These are phyloP conservation scores for Aspergillus indologenus DNA, from an alignment of 495 filamentous ascomycete genomes.

Conservation along the genomic window DNA sequence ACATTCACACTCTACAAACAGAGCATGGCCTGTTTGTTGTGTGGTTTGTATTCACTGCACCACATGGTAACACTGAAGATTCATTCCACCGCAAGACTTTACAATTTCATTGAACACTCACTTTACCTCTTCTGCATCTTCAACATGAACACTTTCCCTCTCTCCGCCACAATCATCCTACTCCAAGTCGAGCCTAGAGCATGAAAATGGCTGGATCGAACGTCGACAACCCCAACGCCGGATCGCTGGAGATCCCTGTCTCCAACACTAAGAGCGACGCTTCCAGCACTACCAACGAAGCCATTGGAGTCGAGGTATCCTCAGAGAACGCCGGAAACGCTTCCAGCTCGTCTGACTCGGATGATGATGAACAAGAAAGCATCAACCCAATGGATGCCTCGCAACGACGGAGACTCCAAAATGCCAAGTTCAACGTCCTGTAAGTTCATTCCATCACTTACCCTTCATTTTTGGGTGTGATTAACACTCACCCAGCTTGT, in stretches of 20 bases:
- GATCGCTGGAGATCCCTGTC: background rate
- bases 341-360: slow-evolving; percentile 26
- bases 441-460: slow-evolving; percentile 29
- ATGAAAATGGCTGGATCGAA: background rate
- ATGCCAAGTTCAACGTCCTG: slow-evolving; percentile 53
- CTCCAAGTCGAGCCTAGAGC: background rate
- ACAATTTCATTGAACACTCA: too few species aligned
- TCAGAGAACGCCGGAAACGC: slow-evolving; percentile 13
- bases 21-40: background rate
- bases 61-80: background rate
- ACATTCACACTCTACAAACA: too few species aligned
- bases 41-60: background rate
- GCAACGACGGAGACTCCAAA: slow-evolving; percentile 47
- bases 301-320: background rate
- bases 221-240: background rate
- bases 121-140: too few species aligned
- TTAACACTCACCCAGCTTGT: slow-evolving; percentile 35
- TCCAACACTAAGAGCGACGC: background rate
- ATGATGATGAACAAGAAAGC: slow-evolving; percentile 29
- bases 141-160: too few species aligned
- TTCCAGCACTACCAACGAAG: background rate
- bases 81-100: too few species aligned
- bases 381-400: slow-evolving; percentile 36
- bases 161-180: background rate
- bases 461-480: background rate